phyloP scores from a whole-genome alignment of 805 yeast species.

The Ogataea zsoltii region DNA sequence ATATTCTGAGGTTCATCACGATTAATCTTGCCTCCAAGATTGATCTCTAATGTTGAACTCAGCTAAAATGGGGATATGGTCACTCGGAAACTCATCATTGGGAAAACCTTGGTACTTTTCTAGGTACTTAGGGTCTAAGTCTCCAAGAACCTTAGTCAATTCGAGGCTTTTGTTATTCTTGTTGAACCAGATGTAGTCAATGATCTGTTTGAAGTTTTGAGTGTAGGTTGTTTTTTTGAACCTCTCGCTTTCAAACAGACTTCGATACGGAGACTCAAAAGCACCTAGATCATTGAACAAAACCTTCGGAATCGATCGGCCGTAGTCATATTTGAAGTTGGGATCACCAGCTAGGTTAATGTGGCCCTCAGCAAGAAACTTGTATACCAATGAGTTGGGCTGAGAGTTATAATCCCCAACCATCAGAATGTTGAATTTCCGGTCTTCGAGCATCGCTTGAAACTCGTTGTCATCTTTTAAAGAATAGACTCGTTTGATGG shows the following conservation, averaged over 20 bases:
- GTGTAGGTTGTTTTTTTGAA: conserved; percentile 47
- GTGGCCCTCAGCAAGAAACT: conserved; percentile 38
- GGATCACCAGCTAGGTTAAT: conserved; percentile 19
- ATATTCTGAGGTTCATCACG: background rate
- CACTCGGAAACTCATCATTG: conserved; percentile 59
- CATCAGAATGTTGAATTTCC: conserved; percentile 41
- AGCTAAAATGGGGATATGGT: conserved; percentile 36
- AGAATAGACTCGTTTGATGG: conserved; percentile 27
- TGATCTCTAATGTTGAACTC: conserved; percentile 17
- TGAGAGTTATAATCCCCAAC: conserved; percentile 60
- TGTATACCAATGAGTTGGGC: conserved; percentile 49
- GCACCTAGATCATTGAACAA: conserved; percentile 18
- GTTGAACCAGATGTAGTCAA: conserved; percentile 61
- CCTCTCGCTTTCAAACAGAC: conserved; percentile 21
- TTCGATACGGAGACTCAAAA: conserved; percentile 32
- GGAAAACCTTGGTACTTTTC: conserved; percentile 46
- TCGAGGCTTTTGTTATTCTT: conserved; percentile 35
- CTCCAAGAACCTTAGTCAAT: conserved; percentile 51
- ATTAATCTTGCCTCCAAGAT: conserved; percentile 3
- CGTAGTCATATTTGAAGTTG: conserved; percentile 26
- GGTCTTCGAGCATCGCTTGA: conserved; percentile 19
- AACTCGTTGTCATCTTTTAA: conserved; percentile 11
- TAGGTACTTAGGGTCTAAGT: conserved; percentile 40
- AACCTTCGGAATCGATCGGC: conserved; percentile 9
- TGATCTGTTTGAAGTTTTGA: conserved; percentile 48